Evolutionary conservation across 1,139 yeast species (phyloP).

Genomic region (Magnusiomyces ingens): DNA sequence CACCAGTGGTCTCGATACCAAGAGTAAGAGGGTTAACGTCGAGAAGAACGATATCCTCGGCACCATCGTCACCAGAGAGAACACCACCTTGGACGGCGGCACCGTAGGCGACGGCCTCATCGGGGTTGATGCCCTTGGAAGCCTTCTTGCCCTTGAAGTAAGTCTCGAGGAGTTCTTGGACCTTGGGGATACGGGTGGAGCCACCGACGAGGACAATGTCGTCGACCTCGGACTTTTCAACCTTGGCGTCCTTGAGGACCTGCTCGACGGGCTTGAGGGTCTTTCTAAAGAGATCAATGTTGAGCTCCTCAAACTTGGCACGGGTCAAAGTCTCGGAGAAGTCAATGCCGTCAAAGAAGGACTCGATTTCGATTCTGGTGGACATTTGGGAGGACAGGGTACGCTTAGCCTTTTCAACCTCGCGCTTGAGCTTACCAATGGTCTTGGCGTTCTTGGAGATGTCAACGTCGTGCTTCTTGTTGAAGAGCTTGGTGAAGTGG

Average conservation of each 20-base stretch:
- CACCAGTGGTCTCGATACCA: constrained; percentile 97
- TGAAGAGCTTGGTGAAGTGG: constrained; percentile 77
- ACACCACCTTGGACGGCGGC: constrained; percentile 98
- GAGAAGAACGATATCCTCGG: constrained; percentile 78
- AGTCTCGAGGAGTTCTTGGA: constrained; percentile 79
- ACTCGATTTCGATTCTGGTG: constrained; percentile 87
- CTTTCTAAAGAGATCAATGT: constrained; percentile 78
- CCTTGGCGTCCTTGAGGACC: constrained; percentile 83
- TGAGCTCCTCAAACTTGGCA: constrained; percentile 92
- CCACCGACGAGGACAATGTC: constrained; percentile 96
- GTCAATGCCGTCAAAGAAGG: constrained; percentile 92
- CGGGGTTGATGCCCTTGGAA: constrained; percentile 93
- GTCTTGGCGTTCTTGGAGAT: constrained; percentile 70
- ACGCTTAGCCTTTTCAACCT: constrained; percentile 95
- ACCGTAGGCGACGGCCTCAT: constrained; percentile 96
- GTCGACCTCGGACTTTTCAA: constrained; percentile 74
- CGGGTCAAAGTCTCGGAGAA: constrained; percentile 87
- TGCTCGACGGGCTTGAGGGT: constrained; percentile 91
- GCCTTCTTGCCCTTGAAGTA: constrained; percentile 91
- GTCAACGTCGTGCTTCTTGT: constrained; percentile 82
- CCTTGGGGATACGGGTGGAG: constrained; percentile 97
- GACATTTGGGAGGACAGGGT: constrained; percentile 86
- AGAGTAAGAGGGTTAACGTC: constrained; percentile 92
- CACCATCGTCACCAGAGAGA: constrained; percentile 74
- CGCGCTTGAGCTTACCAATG: constrained; percentile 84